phyloP scores from a whole-genome alignment of 345 rosid genomes.

The Erysimum cheiranthoides region DNA sequence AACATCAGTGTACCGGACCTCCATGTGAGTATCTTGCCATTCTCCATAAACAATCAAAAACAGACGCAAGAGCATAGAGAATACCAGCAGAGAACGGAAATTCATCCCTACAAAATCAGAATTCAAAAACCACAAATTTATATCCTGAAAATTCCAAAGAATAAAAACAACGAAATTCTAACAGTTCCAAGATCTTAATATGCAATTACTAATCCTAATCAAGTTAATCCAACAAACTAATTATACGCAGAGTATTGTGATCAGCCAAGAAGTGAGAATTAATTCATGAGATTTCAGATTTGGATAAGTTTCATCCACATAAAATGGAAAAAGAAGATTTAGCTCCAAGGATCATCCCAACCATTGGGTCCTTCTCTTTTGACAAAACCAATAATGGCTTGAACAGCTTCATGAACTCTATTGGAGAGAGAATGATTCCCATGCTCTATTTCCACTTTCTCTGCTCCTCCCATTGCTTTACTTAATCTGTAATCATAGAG shows the following conservation, averaged over 20 bases:
- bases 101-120: constrained; percentile 29
- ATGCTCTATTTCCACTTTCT: constrained; percentile 83
- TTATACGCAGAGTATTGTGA: too few relatives aligned
- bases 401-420: constrained; percentile 76
- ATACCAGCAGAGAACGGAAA: constrained; percentile 47
- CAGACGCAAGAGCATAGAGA: constrained; percentile 67
- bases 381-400: constrained; percentile 73
- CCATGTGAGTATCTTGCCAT: constrained; percentile 95
- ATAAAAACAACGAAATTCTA: too few relatives aligned
- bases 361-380: constrained; percentile 88
- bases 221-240: too few relatives aligned
- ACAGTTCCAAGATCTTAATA: constrained; percentile 5
- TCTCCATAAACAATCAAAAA: constrained; percentile 78
- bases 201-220: too few relatives aligned
- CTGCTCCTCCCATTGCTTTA: constrained; percentile 97
- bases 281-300: constrained; percentile 25
- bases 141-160: background rate
- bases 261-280: constrained; percentile 10
- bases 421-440: constrained; percentile 96
- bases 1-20: constrained; percentile 86
- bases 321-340: constrained; percentile 19
- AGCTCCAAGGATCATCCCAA: constrained; percentile 99
- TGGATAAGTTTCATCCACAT: background rate
- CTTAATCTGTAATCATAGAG: constrained; percentile 62
- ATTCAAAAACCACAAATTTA: background rate